Evolutionary conservation across 495 filamentous ascomycete species (phyloP).

Genomic region (Cercophora sp.): DNA sequence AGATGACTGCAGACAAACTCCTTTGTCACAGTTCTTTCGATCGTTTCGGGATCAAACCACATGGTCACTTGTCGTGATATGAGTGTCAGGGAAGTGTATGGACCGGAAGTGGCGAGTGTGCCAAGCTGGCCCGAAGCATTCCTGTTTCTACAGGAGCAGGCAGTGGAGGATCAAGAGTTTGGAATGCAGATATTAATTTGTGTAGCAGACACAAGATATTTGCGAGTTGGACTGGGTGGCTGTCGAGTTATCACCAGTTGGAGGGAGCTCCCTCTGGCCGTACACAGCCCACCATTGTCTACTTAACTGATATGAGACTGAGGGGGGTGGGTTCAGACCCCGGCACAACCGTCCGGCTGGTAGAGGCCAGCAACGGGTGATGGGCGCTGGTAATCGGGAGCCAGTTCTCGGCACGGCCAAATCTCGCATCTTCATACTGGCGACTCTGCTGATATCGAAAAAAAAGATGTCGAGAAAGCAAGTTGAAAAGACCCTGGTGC

Average conservation of each 20-base stretch:
- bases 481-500: constrained; percentile 11
- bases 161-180: too few relatives aligned
- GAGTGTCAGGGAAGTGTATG: background rate
- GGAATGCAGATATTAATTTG: background rate
- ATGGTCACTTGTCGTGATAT: constrained; percentile 29
- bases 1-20: constrained; percentile 66
- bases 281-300: background rate
- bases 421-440: constrained; percentile 1
- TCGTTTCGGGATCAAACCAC: constrained; percentile 80
- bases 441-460: constrained; percentile 16
- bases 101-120: background rate
- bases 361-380: background rate
- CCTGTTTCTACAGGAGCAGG: too few relatives aligned
- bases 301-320: background rate
- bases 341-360: constrained; percentile 15
- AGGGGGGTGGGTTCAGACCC: background rate
- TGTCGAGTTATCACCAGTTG: too few relatives aligned
- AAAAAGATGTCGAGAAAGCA: constrained; percentile 11
- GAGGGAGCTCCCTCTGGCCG: too few relatives aligned
- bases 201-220: background rate
- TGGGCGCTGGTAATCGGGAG: background rate
- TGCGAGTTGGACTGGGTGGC: too few relatives aligned
- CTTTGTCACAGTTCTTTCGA: constrained; percentile 66
- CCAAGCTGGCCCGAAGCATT: background rate
- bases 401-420: constrained; percentile 4